Conservation (phyloP, 805 yeast species). For the Millerozyma miso region DNA sequence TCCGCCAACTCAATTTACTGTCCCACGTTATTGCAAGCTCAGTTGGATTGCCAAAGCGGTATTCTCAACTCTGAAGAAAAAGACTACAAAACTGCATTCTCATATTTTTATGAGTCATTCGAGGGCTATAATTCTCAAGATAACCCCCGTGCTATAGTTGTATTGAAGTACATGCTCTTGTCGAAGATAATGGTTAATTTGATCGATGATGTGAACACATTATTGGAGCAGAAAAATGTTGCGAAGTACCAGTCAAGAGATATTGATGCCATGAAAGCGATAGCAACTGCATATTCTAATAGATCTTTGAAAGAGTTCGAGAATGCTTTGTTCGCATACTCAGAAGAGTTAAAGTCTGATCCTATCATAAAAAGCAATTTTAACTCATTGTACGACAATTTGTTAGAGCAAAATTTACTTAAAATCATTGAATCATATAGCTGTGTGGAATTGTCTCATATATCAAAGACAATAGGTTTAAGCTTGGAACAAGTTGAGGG, state of each 20-base stretch:
- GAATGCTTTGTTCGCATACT: slow-evolving; percentile 66
- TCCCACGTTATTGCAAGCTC: slow-evolving; percentile 91
- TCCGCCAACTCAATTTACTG: slow-evolving; percentile 96
- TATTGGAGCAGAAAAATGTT: slow-evolving; percentile 66
- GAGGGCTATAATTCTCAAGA: slow-evolving; percentile 80
- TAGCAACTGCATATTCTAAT: slow-evolving; percentile 83
- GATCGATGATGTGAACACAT: slow-evolving; percentile 78
- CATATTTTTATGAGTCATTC: slow-evolving; percentile 92
- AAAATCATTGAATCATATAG: slow-evolving; percentile 96
- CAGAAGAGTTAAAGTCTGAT: slow-evolving; percentile 76
- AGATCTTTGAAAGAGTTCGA: slow-evolving; percentile 91
- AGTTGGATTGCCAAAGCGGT: slow-evolving; percentile 92
- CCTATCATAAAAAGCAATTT: slow-evolving; percentile 87
- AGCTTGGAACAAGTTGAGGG: slow-evolving; percentile 88
- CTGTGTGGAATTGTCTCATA: slow-evolving; percentile 88
- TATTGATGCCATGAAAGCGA: slow-evolving; percentile 93
- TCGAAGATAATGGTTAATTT: slow-evolving; percentile 90
- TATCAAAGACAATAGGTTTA: slow-evolving; percentile 83
- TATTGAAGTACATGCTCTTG: slow-evolving; percentile 86
- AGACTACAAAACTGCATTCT: slow-evolving; percentile 93
- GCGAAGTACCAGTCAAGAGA: slow-evolving; percentile 74
- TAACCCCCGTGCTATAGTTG: slow-evolving; percentile 58
- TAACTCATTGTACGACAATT: slow-evolving; percentile 85
- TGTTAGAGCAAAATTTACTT: slow-evolving; percentile 87
- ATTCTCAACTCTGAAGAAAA: slow-evolving; percentile 93